Evolutionary conservation across 345 rosid genomes (phyloP), one percentile per base, ranked within the genome.

Genomic region (Lenwebbia sp.): DNA sequence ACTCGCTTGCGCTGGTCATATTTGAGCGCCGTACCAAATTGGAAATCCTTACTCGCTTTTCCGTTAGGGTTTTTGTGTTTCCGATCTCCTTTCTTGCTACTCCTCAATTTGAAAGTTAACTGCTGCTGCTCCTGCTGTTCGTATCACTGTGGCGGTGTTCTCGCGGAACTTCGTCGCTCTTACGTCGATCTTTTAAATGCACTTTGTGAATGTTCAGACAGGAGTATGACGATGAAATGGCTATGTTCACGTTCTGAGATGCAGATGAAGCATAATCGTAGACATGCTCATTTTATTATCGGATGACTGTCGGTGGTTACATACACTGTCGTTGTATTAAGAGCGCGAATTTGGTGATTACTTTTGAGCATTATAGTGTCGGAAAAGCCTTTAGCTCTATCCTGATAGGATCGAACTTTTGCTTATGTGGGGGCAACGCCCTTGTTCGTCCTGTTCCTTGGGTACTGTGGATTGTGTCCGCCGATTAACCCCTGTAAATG

Each of bases 401-500:
- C 54, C 19, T 52, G 54, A 52, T 52, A 52, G 54, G 54, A 19
- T 54, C 25, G 10, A 54, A 54, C 56, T 21, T 54, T 21, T 54
- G 56, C 56, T 54, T 54, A 21, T 54, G 21, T 19, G 56, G 56
- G 25, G 56, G 25, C 25, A 54, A 7, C 56, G 10, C 56, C 10
- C 78, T 25, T 62, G 17, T 23, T 62, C 30, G 26, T 25, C 12
- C 12, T 4, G 15, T 25, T 62, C 17, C 37, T 11, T 23, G 0
- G 81, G 81, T 7, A 33, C 30, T 33, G 3, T 10, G 81, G 14
- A 22, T 30, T 14, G 96, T 96, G 17, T 30, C 78, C 57, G 2
- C 76, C 78, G 22, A 70, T 78, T 62, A 86, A 8, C 19, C 11
- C 19, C 17, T 9, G n/a, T 83, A 55, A 50, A 23, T 47, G 14